Base-by-base conservation (phyloP, 1,139 yeast genomes). In the Suhomyces taliae region DNA sequence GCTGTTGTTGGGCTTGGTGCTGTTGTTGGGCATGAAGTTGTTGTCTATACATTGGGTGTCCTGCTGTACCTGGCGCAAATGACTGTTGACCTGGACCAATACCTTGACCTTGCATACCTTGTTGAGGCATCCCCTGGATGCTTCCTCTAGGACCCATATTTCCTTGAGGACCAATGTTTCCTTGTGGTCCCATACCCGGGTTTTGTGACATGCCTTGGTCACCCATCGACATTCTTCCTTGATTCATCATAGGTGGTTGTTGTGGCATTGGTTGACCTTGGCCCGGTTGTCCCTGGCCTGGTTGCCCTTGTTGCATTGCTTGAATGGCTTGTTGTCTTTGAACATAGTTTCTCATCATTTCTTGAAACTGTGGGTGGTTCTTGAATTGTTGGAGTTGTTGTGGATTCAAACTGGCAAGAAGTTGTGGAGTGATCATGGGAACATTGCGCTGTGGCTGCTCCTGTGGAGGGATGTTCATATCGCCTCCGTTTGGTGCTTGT, bases 341-440 rank as follows among this genome's bases (percentile, higher is more conserved):
- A 52, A 67, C 53, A 50, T 69, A 70, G 45, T 66, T 66, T 36
- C 72, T 61, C 61, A 74, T 65, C 45, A 72, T 64, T 35, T 66
- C 70, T 50, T 70, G 77, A 52, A 72, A 74, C 51, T 73, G 79
- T 4, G 79, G 79, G 54, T 78, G 79, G 57, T 62, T 68, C 47
- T 77, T 74, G 54, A 79, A 66, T 50, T 78, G 74, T 51, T 77
- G 78, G 36, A 76, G 69, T 47, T 76, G 79, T 53, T 75, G 76
- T 9, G 79, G 76, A 26, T 73, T 63, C 43, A 74, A 59, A 44
- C 74, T 72, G 27, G 76, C 70, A 39, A 70, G 66, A 38, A 70
- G 62, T 57, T 69, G 76, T 19, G 70, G 78, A 12, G 74, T 79
- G 39, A 67, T 65, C 62, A 65, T 61, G 27, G 70, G 66, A 44